Conservation (phyloP, 495 filamentous ascomycete species). For the Daldinia bambusicola region DNA sequence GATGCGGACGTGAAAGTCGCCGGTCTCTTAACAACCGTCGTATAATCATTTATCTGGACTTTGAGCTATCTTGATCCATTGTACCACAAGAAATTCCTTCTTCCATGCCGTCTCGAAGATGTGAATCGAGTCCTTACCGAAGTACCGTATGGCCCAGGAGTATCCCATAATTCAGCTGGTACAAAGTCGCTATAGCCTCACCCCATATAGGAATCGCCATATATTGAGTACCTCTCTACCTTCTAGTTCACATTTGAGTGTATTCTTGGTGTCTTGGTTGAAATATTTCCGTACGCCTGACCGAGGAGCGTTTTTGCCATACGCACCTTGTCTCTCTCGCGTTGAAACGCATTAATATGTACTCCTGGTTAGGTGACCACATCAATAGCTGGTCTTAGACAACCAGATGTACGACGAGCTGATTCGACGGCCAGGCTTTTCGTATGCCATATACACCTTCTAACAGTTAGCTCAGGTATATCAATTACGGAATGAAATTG, state of each 20-base stretch:
- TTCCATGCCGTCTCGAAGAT: neutral
- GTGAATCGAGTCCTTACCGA: neutral
- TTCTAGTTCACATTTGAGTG: neutral
- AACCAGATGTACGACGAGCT: constrained; percentile 4
- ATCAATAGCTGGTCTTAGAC: neutral
- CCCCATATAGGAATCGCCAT: neutral
- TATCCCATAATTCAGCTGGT: neutral
- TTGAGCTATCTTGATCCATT: constrained; percentile 18
- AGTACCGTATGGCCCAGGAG: neutral
- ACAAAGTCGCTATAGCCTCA: neutral
- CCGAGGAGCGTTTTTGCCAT: neutral
- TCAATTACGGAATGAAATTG: constrained; percentile 5
- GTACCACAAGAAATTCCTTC: neutral
- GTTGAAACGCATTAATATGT: neutral
- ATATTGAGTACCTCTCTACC: neutral
- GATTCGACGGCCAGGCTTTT: neutral
- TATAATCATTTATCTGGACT: neutral
- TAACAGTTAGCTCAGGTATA: neutral
- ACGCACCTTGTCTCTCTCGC: neutral
- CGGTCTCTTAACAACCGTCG: neutral
- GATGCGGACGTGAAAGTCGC: neutral
- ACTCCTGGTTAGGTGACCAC: neutral
- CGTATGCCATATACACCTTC: neutral
- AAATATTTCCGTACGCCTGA: neutral
- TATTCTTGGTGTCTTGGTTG: neutral